Conservation (phyloP, 208 protist genomes). For the Sergeia podlipaevii region DNA sequence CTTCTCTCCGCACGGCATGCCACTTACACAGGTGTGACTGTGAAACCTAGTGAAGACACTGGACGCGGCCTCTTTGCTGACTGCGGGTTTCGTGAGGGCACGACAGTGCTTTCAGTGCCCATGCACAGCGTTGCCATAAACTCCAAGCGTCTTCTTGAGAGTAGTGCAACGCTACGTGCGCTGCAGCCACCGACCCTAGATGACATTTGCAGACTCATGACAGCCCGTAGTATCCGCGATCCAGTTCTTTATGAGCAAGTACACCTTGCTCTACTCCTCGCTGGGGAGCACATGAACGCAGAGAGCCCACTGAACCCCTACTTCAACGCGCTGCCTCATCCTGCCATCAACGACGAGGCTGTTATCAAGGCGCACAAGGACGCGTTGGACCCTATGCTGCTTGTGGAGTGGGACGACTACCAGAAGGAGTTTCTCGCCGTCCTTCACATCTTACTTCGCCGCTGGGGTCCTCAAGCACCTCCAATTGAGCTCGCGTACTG, state of each 20-base stretch:
- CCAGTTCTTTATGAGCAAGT: conserved; percentile 71
- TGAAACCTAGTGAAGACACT: conserved; percentile 27
- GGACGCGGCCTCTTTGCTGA: conserved; percentile 51
- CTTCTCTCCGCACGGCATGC: too few species aligned
- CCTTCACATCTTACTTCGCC: conserved; percentile 35
- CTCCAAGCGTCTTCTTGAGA: conserved; percentile 30
- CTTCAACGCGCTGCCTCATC: conserved; percentile 64
- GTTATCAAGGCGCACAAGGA: conserved; percentile 71
- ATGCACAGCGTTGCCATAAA: conserved; percentile 35
- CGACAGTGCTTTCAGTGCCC: conserved; percentile 60
- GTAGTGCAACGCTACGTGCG: conserved; percentile 15
- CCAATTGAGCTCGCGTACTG: conserved; percentile 76
- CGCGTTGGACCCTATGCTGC: conserved; percentile 47
- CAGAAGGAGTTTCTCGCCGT: conserved; percentile 65
- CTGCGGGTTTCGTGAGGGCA: conserved; percentile 41
- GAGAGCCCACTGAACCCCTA: conserved; percentile 39
- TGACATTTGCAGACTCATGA: conserved; percentile 46
- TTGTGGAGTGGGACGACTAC: conserved; percentile 84
- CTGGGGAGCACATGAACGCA: conserved; percentile 48
- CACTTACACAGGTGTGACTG: conserved; percentile 36
- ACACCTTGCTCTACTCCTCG: conserved; percentile 61
- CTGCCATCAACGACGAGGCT: conserved; percentile 55
- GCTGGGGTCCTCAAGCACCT: conserved; percentile 41
- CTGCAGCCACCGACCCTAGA: conserved; percentile 42
- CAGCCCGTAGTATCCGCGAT: conserved; percentile 51